Conservation (phyloP, 371 early-diverging fungal species). For the Enterocytospora artemiae region DNA sequence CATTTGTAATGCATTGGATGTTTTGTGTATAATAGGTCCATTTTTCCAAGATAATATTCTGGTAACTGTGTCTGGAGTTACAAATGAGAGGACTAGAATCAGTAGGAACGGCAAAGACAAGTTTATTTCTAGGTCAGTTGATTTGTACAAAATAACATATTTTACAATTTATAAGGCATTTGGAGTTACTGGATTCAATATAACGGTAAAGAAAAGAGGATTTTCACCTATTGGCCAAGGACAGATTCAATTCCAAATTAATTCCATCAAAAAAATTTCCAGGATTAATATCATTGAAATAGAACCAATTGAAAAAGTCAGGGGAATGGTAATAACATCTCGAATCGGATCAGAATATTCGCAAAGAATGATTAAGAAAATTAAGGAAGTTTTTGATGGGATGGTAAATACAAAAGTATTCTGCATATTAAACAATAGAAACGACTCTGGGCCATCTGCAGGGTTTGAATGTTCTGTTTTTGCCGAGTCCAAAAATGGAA, state of each 20-base stretch:
- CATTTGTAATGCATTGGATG: background rate
- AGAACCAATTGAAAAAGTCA: constrained; percentile 72
- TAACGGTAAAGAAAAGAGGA: constrained; percentile 70
- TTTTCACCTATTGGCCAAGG: constrained; percentile 87
- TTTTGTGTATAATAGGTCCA: constrained; percentile 67
- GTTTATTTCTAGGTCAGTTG: no score
- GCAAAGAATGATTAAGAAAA: constrained; percentile 75
- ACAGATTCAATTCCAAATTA: constrained; percentile 71
- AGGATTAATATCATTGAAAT: constrained; percentile 66
- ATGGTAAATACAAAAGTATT: constrained; percentile 86
- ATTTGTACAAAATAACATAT: constrained; percentile 31
- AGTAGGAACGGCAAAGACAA: no score
- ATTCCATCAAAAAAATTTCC: constrained; percentile 67
- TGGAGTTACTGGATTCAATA: constrained; percentile 20
- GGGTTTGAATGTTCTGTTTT: constrained; percentile 43
- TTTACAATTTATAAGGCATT: constrained; percentile 18
- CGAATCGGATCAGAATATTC: constrained; percentile 83
- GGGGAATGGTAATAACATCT: constrained; percentile 76
- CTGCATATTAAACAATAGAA: constrained; percentile 83
- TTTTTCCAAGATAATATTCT: constrained; percentile 73
- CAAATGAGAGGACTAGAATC: constrained; percentile 79
- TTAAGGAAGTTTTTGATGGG: constrained; percentile 69
- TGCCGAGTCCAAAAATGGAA: constrained; percentile 37
- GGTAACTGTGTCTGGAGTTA: constrained; percentile 72
- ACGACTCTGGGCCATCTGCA: constrained; percentile 67